Evolutionary conservation across 208 protist species (phyloP).

Genomic region (Novymonas esmeraldas): DNA sequence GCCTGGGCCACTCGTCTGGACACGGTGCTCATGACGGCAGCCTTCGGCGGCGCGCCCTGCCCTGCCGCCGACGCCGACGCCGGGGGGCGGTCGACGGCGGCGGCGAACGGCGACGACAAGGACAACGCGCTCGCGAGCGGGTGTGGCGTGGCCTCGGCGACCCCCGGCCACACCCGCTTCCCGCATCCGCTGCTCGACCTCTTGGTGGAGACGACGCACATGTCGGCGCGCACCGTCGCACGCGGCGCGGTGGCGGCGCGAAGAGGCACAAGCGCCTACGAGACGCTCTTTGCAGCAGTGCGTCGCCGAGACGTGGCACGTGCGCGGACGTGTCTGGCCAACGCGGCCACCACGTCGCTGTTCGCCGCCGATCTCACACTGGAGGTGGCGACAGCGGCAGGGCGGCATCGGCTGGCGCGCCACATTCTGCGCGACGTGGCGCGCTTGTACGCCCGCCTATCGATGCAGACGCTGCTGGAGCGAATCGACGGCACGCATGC

Average conservation of each 20-base stretch:
- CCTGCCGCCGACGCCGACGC: too few species aligned
- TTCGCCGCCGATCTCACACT: slow-evolving; percentile 19
- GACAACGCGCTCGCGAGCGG: slow-evolving; percentile 12
- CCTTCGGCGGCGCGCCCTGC: slow-evolving; percentile 34
- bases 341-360: slow-evolving; percentile 1
- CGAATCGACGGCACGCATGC: not conserved
- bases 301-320: slow-evolving; percentile 28
- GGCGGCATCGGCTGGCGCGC: slow-evolving; percentile 19
- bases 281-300: slow-evolving; percentile 12
- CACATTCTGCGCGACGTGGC: slow-evolving; percentile 49
- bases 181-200: slow-evolving; percentile 14
- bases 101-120: not conserved
- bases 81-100: slow-evolving; percentile 20
- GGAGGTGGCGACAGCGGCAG: slow-evolving; percentile 13
- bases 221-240: slow-evolving; percentile 11
- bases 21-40: slow-evolving; percentile 23
- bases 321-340: slow-evolving; percentile 8
- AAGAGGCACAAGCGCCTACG: slow-evolving; percentile 4
- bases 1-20: slow-evolving; percentile 27
- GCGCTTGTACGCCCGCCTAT: slow-evolving; percentile 36
- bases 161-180: slow-evolving; percentile 23
- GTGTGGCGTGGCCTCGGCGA: slow-evolving; percentile 13
- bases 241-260: not conserved
- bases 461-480: slow-evolving; percentile 25
- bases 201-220: slow-evolving; percentile 18